A percentile compares a stretch with the other conserved stretches of the same genome.
Evolutionary conservation across 140 eudicot species (phyloP).

Genomic region (Bidens hawaiensis): DNA sequence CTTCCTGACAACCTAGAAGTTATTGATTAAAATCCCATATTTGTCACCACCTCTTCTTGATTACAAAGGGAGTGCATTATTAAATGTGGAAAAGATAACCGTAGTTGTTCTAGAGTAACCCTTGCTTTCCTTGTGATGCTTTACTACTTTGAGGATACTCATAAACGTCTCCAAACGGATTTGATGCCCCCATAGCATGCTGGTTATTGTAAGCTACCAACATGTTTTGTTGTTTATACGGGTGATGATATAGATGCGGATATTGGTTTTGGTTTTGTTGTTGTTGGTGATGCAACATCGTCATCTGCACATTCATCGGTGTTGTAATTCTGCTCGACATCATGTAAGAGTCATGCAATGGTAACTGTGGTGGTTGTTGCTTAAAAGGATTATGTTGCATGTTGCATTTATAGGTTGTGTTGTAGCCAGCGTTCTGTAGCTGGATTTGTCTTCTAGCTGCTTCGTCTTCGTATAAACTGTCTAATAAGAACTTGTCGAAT

Average conservation of each 20-base stretch:
- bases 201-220: constrained; percentile 4
- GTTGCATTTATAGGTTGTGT: constrained; percentile 41
- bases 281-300: constrained; percentile 56
- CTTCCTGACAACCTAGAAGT: not conserved
- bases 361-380: constrained; percentile 14
- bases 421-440: constrained; percentile 63
- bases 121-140: constrained; percentile 35
- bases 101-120: constrained; percentile 32
- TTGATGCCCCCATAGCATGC: constrained; percentile 27
- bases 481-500: constrained; percentile 72
- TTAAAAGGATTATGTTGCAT: constrained; percentile 35
- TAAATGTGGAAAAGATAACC: not conserved
- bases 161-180: constrained; percentile 75
- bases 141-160: constrained; percentile 31
- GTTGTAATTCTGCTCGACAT: constrained; percentile 53
- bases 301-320: constrained; percentile 68
- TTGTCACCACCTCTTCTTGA: not conserved
- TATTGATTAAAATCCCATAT: not conserved
- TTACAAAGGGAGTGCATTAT: not conserved
- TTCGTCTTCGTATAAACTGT: constrained; percentile 78
- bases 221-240: constrained; percentile 35
- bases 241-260: constrained; percentile 30
- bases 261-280: constrained; percentile 39
- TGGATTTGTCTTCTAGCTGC: constrained; percentile 58
- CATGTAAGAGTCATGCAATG: constrained; percentile 45